A percentile compares a stretch with the other conserved stretches of the same genome.
These are phyloP conservation scores for Boletellus ananas DNA, from an alignment of 768 basidiomycete genomes.

Conservation along the genomic window DNA sequence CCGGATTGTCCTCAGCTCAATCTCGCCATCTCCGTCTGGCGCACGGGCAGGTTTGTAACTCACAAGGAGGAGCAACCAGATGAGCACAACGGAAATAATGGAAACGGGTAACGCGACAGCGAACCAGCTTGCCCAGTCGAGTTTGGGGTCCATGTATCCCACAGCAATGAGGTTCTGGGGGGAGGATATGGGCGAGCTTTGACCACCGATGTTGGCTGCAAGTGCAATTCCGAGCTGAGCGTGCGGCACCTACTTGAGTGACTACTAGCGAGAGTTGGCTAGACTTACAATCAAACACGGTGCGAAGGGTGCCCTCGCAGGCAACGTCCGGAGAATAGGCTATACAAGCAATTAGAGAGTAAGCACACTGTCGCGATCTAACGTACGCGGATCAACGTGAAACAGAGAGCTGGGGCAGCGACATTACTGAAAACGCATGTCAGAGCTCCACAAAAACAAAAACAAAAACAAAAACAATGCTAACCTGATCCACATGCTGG, in stretches of 20 bases:
- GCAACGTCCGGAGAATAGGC: slow-evolving; percentile 92
- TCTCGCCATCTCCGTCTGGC: slow-evolving; percentile 69
- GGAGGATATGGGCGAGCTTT: slow-evolving; percentile 95
- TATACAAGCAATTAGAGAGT: slow-evolving; percentile 30
- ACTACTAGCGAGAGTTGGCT: background rate
- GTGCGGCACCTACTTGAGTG: background rate
- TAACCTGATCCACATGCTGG: slow-evolving; percentile 98
- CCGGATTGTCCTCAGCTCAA: slow-evolving; percentile 82
- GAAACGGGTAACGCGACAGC: slow-evolving; percentile 91
- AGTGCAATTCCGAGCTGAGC: slow-evolving; percentile 88
- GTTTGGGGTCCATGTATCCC: slow-evolving; percentile 73
- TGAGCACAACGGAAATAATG: slow-evolving; percentile 75
- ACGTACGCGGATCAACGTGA: slow-evolving; percentile 87
- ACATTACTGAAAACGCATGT: slow-evolving; percentile 64
- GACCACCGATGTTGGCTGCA: slow-evolving; percentile 97
- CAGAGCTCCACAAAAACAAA: slow-evolving; percentile 1
- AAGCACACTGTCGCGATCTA: background rate
- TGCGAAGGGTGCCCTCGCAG: slow-evolving; percentile 80
- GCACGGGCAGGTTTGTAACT: slow-evolving; percentile 74
- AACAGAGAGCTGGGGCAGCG: slow-evolving; percentile 95
- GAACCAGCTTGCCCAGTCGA: slow-evolving; percentile 94
- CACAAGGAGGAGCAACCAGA: slow-evolving; percentile 85
- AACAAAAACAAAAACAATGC: slow-evolving; percentile 3
- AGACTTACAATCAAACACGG: slow-evolving; percentile 84
- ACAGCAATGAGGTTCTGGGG: slow-evolving; percentile 97